Conservation (phyloP, 2,329 filamentous ascomycete species). For the Septoria petroselini region DNA sequence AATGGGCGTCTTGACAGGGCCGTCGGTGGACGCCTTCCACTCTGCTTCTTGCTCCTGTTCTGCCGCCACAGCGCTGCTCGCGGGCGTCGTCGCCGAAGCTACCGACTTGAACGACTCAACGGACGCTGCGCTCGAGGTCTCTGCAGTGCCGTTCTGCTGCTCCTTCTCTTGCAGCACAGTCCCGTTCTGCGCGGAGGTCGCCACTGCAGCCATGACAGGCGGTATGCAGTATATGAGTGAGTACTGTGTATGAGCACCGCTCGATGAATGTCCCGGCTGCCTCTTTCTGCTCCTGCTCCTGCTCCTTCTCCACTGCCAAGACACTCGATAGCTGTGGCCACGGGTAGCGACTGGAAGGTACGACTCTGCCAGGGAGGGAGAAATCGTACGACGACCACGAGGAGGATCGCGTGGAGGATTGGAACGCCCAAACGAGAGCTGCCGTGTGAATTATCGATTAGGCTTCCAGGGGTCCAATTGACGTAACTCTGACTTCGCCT, state of each 20-base stretch:
- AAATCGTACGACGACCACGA: too few relatives aligned
- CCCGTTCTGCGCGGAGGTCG: conserved; percentile 1
- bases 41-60: conserved; percentile 27
- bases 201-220: conserved; percentile 9
- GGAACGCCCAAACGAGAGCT: too few relatives aligned
- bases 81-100: conserved; percentile 25
- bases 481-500: too few relatives aligned
- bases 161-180: background rate
- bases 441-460: too few relatives aligned
- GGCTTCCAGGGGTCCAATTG: too few relatives aligned
- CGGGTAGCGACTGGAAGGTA: too few relatives aligned
- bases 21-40: conserved; percentile 31
- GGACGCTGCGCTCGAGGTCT: conserved; percentile 27
- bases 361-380: too few relatives aligned
- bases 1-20: conserved; percentile 37
- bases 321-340: conserved; percentile 1
- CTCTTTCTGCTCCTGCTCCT: background rate
- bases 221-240: background rate
- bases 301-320: background rate
- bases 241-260: background rate
- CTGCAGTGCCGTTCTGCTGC: too few relatives aligned
- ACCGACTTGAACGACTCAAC: conserved; percentile 31
- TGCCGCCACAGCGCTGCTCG: conserved; percentile 21
- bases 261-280: background rate
- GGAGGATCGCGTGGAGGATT: too few relatives aligned